Percentiles rank a stretch among this genome's conserved stretches.
Conservation (phyloP, 108 stramenopile genomes). For the Conticribra guillardii region DNA sequence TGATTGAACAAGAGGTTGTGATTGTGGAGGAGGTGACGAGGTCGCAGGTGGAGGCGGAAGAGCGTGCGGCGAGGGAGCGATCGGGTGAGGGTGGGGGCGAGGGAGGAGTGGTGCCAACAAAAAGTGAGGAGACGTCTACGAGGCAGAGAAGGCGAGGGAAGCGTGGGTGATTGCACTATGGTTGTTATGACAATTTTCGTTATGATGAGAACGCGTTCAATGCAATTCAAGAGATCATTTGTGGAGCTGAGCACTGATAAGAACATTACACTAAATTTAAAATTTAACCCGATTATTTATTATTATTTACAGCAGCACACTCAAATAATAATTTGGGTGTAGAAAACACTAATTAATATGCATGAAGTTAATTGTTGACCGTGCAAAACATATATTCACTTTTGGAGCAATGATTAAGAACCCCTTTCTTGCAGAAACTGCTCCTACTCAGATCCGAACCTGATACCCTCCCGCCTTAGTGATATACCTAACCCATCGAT, state of each 20-base stretch:
- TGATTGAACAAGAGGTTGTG: constrained; percentile 18
- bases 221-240: background rate
- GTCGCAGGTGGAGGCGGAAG: constrained; percentile 11
- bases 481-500: constrained; percentile 98
- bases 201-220: background rate
- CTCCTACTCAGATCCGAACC: constrained; percentile 86
- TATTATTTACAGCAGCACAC: too few relatives aligned
- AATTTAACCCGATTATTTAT: too few relatives aligned
- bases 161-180: background rate
- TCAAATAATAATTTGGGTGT: too few relatives aligned
- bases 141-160: background rate
- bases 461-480: constrained; percentile 97
- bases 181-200: background rate
- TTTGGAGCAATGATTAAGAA: background rate
- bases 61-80: constrained; percentile 1
- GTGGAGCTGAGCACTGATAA: background rate
- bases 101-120: too few relatives aligned
- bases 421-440: background rate
- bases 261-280: too few relatives aligned
- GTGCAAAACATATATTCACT: background rate
- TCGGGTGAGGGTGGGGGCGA: background rate
- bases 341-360: too few relatives aligned
- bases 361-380: background rate
- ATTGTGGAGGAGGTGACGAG: constrained; percentile 12
- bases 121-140: background rate